Evolutionary conservation across 805 yeast genomes (phyloP).

Genomic region (Lachancea cidri): DNA sequence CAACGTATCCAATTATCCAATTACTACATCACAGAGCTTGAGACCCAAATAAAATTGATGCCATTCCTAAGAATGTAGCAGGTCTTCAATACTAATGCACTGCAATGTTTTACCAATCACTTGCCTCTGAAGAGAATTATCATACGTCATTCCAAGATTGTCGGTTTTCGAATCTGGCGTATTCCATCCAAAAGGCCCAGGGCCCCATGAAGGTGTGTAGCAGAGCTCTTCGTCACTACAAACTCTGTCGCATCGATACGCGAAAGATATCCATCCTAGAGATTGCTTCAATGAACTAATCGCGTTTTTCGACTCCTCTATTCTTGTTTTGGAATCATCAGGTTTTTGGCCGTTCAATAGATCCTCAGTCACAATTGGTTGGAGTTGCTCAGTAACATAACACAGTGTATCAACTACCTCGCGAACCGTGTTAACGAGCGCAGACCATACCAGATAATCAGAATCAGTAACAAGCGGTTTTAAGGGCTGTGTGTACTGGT

Average conservation of each 20-base stretch:
- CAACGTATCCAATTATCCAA: background rate
- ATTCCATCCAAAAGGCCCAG: conserved; percentile 47
- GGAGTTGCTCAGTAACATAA: conserved; percentile 31
- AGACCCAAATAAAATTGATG: background rate
- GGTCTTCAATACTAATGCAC: conserved; percentile 17
- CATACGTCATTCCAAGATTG: conserved; percentile 19
- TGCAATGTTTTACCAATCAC: conserved; percentile 16
- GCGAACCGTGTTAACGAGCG: conserved; percentile 37
- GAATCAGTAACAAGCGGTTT: conserved; percentile 35
- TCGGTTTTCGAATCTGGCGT: conserved; percentile 5
- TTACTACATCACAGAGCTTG: no score
- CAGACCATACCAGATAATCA: conserved; percentile 47
- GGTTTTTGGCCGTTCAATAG: conserved; percentile 4
- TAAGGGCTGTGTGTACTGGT: conserved; percentile 45
- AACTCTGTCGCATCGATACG: conserved; percentile 37
- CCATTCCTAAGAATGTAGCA: conserved; percentile 3
- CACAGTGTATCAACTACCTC: conserved; percentile 36
- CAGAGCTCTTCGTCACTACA: conserved; percentile 49
- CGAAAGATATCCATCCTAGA: conserved; percentile 39
- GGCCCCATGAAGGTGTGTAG: conserved; percentile 59
- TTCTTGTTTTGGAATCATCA: conserved; percentile 14
- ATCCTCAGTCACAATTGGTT: conserved; percentile 20
- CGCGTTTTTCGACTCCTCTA: conserved; percentile 12
- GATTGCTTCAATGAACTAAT: conserved; percentile 21
- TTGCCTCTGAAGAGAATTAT: conserved; percentile 13